A percentile compares a stretch with the other conserved stretches of the same genome.
Conservation (phyloP, 768 basidiomycete species). For the Mrakia frigida region DNA sequence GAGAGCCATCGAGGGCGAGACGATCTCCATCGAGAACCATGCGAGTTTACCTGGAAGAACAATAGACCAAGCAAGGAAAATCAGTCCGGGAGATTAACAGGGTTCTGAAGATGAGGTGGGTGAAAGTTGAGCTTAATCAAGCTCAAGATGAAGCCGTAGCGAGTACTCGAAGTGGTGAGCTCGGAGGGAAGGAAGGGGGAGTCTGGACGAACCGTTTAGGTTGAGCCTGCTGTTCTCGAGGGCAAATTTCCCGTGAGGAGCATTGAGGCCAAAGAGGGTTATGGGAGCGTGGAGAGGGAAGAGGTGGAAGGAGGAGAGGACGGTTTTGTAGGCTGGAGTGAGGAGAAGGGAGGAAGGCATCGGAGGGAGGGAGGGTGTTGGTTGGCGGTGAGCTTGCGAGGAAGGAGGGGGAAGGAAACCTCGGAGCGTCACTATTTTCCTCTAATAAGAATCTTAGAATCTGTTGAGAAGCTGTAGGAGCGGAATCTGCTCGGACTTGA, state of each 20-base stretch:
- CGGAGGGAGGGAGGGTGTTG: neutral
- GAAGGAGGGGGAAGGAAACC: neutral
- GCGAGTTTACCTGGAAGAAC: constrained; percentile 3
- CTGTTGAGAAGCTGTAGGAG: too few species aligned
- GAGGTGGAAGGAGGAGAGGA: constrained; percentile 9
- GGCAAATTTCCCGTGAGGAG: constrained; percentile 1
- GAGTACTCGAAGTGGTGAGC: neutral
- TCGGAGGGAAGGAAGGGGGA: neutral
- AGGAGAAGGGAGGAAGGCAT: neutral
- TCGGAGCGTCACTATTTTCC: too few species aligned
- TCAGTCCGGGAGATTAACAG: neutral
- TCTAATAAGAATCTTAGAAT: too few species aligned
- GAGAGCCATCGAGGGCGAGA: neutral
- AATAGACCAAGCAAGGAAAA: neutral
- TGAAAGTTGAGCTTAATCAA: neutral
- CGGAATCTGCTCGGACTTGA: too few species aligned
- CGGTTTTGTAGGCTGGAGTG: neutral
- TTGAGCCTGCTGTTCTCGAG: neutral
- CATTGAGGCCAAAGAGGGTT: neutral
- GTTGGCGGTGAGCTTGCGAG: neutral
- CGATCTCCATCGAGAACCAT: constrained; percentile 20
- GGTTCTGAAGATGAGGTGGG: neutral
- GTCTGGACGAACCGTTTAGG: neutral
- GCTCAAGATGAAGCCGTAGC: too few species aligned
- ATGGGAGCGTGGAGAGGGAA: constrained; percentile 15